Conservation (phyloP, 805 yeast species). For the Candida endomychidarum region DNA sequence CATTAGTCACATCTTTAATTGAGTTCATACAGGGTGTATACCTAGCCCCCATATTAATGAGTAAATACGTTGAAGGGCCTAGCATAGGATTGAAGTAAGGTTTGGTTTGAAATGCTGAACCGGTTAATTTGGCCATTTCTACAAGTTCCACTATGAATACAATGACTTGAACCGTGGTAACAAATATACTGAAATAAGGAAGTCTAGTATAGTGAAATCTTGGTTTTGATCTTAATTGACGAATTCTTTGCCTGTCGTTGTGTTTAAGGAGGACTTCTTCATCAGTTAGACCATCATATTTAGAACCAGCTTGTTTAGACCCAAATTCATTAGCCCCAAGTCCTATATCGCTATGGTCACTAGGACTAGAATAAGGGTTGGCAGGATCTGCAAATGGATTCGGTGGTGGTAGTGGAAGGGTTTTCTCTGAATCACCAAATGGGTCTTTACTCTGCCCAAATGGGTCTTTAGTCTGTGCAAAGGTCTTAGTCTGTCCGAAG, state of each 20-base stretch:
- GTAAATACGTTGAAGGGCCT: slow-evolving; percentile 68
- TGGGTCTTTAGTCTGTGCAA: too few species aligned
- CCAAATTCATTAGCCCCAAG: too few species aligned
- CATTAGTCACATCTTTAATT: slow-evolving; percentile 50
- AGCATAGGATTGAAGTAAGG: slow-evolving; percentile 79
- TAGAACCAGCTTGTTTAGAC: too few species aligned
- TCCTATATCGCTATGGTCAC: too few species aligned
- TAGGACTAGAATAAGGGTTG: too few species aligned
- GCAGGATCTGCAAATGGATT: neutral
- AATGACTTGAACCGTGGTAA: slow-evolving; percentile 46
- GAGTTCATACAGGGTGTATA: slow-evolving; percentile 69
- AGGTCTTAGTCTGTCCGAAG: neutral
- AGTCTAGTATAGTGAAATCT: slow-evolving; percentile 37
- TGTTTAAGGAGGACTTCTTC: slow-evolving; percentile 14
- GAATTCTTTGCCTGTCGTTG: slow-evolving; percentile 26
- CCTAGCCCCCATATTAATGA: slow-evolving; percentile 69
- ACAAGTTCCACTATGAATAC: slow-evolving; percentile 65
- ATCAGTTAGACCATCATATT: too few species aligned
- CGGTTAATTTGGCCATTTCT: slow-evolving; percentile 57
- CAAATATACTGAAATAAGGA: slow-evolving; percentile 42
- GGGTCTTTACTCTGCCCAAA: too few species aligned
- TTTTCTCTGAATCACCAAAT: too few species aligned
- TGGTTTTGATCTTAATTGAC: slow-evolving; percentile 26
- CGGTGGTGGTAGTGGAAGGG: neutral
- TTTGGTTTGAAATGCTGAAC: slow-evolving; percentile 62